Percentiles rank a stretch among this genome's conserved stretches.
phyloP scores from a whole-genome alignment of 1,284 basidiomycete species.

The Fistulina hepatica region DNA sequence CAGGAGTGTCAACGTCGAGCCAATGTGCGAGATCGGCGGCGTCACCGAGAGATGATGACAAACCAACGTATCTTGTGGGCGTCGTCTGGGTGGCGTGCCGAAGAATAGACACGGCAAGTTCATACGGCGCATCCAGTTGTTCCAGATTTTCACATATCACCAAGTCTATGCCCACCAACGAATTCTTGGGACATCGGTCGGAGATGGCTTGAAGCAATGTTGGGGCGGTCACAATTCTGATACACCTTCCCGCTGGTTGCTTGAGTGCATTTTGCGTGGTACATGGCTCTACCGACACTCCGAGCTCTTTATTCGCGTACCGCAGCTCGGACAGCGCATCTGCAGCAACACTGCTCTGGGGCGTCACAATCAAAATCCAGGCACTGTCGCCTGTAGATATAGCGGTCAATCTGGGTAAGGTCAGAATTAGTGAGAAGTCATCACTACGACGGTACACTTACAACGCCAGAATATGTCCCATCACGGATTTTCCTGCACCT shows the following conservation, averaged over 20 bases:
- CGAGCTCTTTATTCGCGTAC: constrained; percentile 26
- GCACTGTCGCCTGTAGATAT: constrained; percentile 24
- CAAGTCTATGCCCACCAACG: constrained; percentile 42
- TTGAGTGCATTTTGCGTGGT: constrained; percentile 24
- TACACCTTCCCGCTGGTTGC: constrained; percentile 27
- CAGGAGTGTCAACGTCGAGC: constrained; percentile 62
- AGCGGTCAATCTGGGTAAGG: constrained; percentile 36
- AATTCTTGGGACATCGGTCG: constrained; percentile 18
- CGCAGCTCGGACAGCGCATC: constrained; percentile 43
- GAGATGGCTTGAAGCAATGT: constrained; percentile 38
- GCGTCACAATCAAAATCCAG: constrained; percentile 50
- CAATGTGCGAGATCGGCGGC: constrained; percentile 73
- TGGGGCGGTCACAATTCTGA: constrained; percentile 46
- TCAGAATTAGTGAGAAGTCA: constrained; percentile 10
- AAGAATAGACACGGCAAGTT: constrained; percentile 68
- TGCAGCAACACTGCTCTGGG: constrained; percentile 35
- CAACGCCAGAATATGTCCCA: constrained; percentile 69
- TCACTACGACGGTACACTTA: constrained; percentile 23
- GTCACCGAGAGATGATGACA: constrained; percentile 75
- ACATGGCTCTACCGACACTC: constrained; percentile 35
- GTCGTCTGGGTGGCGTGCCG: constrained; percentile 48
- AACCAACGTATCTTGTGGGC: constrained; percentile 68
- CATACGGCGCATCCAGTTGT: constrained; percentile 74
- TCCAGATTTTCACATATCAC: constrained; percentile 85
- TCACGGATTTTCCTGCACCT: constrained; percentile 72